phyloP scores from a whole-genome alignment of 2,329 filamentous ascomycete genomes.

The Apiospora rasikravindrae region DNA sequence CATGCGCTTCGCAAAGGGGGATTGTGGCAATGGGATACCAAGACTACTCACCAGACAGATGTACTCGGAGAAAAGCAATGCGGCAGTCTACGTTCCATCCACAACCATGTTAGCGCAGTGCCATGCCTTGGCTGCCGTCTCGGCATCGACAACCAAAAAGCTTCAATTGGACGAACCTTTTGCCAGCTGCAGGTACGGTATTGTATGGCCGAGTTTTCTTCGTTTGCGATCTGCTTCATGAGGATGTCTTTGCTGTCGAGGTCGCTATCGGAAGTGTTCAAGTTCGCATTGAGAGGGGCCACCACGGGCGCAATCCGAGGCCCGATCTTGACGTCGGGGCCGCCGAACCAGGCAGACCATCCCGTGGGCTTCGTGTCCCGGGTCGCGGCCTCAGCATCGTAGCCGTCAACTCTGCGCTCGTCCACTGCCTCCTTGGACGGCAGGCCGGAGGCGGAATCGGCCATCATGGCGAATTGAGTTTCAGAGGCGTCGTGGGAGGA shows the following conservation, averaged over 20 bases:
- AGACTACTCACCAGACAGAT: conserved; percentile 70
- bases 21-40: neutral
- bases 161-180: conserved; percentile 61
- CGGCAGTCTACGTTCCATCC: conserved; percentile 68
- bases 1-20: neutral
- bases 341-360: conserved; percentile 46
- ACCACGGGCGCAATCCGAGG: conserved; percentile 56
- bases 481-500: neutral
- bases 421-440: conserved; percentile 23
- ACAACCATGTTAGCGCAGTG: conserved; percentile 24
- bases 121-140: conserved; percentile 25
- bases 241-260: conserved; percentile 56
- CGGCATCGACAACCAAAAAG: conserved; percentile 17
- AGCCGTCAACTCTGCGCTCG: conserved; percentile 30
- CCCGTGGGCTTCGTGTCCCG: conserved; percentile 45
- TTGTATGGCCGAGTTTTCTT: conserved; percentile 80
- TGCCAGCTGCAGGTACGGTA: conserved; percentile 95
- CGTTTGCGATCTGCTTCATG: conserved; percentile 74
- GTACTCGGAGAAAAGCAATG: conserved; percentile 90
- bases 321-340: conserved; percentile 48
- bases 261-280: conserved; percentile 46
- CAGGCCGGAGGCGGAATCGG: conserved; percentile 30
- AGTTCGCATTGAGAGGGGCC: conserved; percentile 25
- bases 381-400: conserved; percentile 56
- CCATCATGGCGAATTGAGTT: conserved; percentile 27